A percentile compares a stretch with the other conserved stretches of the same genome.
Evolutionary conservation across 768 basidiomycete species (phyloP).

Genomic region (Amanita rubescens): DNA sequence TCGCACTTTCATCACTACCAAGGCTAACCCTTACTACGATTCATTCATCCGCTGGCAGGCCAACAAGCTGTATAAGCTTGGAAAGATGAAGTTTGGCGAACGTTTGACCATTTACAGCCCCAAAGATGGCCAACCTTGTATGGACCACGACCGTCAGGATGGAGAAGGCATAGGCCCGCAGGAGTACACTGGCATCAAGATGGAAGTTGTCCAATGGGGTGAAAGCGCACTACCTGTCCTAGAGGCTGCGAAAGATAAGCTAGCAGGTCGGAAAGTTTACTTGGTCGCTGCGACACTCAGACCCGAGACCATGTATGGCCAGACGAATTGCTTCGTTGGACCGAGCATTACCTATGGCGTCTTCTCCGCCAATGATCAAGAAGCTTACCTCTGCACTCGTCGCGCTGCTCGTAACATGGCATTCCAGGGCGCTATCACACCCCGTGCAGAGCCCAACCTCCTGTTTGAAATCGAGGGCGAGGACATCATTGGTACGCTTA

Average conservation of each 20-base stretch:
- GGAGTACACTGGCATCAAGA: slow-evolving; percentile 92
- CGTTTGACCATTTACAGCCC: slow-evolving; percentile 98
- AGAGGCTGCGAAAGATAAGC: slow-evolving; percentile 51
- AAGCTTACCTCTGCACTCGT: slow-evolving; percentile 83
- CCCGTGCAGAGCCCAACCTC: slow-evolving; percentile 65
- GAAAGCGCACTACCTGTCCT: slow-evolving; percentile 16
- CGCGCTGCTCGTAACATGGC: slow-evolving; percentile 97
- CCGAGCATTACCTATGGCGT: slow-evolving; percentile 87
- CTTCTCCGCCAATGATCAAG: slow-evolving; percentile 79
- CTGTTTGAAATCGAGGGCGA: slow-evolving; percentile 74
- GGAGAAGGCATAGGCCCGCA: slow-evolving; percentile 94
- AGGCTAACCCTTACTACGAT: slow-evolving; percentile 96
- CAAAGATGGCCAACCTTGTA: slow-evolving; percentile 98
- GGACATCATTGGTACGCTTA: slow-evolving; percentile 78
- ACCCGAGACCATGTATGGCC: slow-evolving; percentile 98
- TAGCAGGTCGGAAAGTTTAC: slow-evolving; percentile 76
- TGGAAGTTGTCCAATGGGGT: slow-evolving; percentile 88
- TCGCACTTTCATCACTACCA: slow-evolving; percentile 87
- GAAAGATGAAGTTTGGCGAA: slow-evolving; percentile 97
- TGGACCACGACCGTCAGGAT: slow-evolving; percentile 97
- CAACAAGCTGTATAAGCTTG: slow-evolving; percentile 80
- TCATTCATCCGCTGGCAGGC: slow-evolving; percentile 97
- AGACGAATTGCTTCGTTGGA: slow-evolving; percentile 97
- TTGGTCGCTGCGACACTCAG: slow-evolving; percentile 95
- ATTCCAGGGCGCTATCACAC: slow-evolving; percentile 79